These are phyloP conservation scores for Dichotomocladium elegans DNA, from an alignment of 371 early-diverging fungal species.

Conservation along the genomic window DNA sequence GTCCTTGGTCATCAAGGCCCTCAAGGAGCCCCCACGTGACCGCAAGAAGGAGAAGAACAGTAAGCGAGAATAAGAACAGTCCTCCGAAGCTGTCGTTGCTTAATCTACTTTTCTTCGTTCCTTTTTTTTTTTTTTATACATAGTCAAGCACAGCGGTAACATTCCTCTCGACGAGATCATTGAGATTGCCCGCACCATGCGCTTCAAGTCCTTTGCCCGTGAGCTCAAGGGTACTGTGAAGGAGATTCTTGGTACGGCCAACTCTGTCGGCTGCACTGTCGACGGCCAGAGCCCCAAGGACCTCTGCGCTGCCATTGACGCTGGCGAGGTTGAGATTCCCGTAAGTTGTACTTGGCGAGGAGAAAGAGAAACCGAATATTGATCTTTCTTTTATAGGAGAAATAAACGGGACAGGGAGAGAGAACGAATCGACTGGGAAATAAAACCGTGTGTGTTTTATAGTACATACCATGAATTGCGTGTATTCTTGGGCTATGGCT, in stretches of 20 bases:
- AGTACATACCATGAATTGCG: too few relatives aligned
- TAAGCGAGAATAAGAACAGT: too few relatives aligned
- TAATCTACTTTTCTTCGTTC: too few relatives aligned
- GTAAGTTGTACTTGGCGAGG: too few relatives aligned
- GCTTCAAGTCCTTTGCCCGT: constrained; percentile 87
- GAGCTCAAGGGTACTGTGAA: constrained; percentile 93
- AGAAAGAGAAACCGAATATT: too few relatives aligned
- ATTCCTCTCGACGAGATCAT: constrained; percentile 89
- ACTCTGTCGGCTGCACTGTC: constrained; percentile 97
- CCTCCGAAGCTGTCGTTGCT: too few relatives aligned
- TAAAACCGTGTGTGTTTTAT: too few relatives aligned
- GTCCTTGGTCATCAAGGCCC: constrained; percentile 97
- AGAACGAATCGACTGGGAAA: too few relatives aligned
- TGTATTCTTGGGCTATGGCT: too few relatives aligned
- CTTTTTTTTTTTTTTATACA: not conserved
- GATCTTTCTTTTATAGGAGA: constrained; percentile 1
- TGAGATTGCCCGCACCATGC: constrained; percentile 97
- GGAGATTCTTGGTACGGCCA: constrained; percentile 98
- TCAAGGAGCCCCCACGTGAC: constrained; percentile 99
- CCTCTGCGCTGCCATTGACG: constrained; percentile 45
- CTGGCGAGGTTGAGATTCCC: constrained; percentile 88
- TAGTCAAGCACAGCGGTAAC: constrained; percentile 91
- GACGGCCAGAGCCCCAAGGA: constrained; percentile 52
- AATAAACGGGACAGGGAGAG: constrained; percentile 4
- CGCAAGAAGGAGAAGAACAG: constrained; percentile 99